A percentile compares a stretch with the other conserved stretches of the same genome.
These are phyloP conservation scores for Penicillium verrucosum DNA, from an alignment of 2,329 filamentous ascomycete genomes.

Conservation along the genomic window DNA sequence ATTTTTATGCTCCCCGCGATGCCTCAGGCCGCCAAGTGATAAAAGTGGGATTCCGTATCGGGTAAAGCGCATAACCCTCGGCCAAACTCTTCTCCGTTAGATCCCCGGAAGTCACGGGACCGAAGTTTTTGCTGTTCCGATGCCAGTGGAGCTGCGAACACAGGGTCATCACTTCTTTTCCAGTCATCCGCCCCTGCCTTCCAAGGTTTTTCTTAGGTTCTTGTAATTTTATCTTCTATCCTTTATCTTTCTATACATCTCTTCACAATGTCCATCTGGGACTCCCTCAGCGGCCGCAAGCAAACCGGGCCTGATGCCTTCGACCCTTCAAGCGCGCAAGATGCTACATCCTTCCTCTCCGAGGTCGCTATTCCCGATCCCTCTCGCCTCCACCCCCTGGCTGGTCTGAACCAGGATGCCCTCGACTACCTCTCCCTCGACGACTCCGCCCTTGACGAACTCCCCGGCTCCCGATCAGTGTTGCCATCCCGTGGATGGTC, in stretches of 20 bases:
- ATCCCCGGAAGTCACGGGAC: slow-evolving; percentile 32
- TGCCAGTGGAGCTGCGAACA: slow-evolving; percentile 26
- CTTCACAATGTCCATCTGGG: slow-evolving; percentile 56
- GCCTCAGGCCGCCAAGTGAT: slow-evolving; percentile 16
- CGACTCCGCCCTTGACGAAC: slow-evolving; percentile 80
- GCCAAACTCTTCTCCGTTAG: slow-evolving; percentile 21
- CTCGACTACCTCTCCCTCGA: slow-evolving; percentile 95
- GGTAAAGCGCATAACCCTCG: slow-evolving; percentile 21
- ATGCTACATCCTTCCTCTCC: slow-evolving; percentile 82
- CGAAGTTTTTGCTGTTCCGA: slow-evolving; percentile 39
- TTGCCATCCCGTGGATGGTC: slow-evolving; percentile 95
- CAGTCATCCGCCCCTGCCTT: slow-evolving; percentile 21
- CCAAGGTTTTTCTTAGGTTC: slow-evolving; percentile 13
- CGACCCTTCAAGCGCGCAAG: slow-evolving; percentile 69
- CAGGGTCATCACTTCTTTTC: slow-evolving; percentile 18
- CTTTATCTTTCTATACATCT: slow-evolving; percentile 15
- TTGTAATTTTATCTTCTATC: slow-evolving; percentile 26
- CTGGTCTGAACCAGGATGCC: slow-evolving; percentile 85
- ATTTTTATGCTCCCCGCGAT: slow-evolving; percentile 28
- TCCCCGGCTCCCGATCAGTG: slow-evolving; percentile 80
- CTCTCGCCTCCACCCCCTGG: slow-evolving; percentile 83
- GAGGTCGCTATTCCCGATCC: slow-evolving; percentile 77
- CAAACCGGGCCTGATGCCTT: slow-evolving; percentile 57
- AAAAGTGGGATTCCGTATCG: slow-evolving; percentile 24
- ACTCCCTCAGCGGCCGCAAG: slow-evolving; percentile 60